Evolutionary conservation across 345 rosid genomes (phyloP), one percentile per base, ranked within the genome.

Genomic region (Kandelia obovata): DNA sequence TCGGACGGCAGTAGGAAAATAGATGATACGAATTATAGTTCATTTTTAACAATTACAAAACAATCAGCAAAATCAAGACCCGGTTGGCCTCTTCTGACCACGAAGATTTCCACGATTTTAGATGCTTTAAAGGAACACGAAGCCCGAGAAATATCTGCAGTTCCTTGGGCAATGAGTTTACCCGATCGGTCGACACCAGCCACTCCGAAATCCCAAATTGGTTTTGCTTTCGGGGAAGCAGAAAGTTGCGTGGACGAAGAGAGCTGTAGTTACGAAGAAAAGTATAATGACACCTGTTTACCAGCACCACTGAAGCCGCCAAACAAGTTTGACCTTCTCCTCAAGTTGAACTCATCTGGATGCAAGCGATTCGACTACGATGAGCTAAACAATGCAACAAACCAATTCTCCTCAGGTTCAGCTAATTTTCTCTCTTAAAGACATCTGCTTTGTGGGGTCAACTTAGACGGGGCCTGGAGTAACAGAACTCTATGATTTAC

Each of bases 11-110:
- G 56, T 46, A 59, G 37, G 46, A 53, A 1, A 16, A 23, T 65
- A 35, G 61, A 61, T 53, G 55, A 58, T 52, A 64, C 21, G 72
- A 70, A 70, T 13, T 52, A 62, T 6, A 19, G 56, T 39, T 60
- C 74, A 59, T 65, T 27, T 65, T 56, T 73, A 43, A 65, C 27
- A 17, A 19, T 30, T 5, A 28, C 59, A 31, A 49, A 58, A 31
- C 62, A 66, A 30, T 23, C 66, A 13, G 47, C 69, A 69, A 51
- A 58, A 53, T 64, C 70, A 37, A 65, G 23, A 51, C 79, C 57
- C 20, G 84, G 87, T 11, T 83, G 87, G 87, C 87, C 84, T 60
- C 81, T 83, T 59, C 83, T 66, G 11, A 64, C 69, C 28, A 28
- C 72, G 67, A 64, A 39, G 60, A 62, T 49, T 68, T 62, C 74